Conservation (phyloP, 2,329 filamentous ascomycete genomes). For the Bipolaris gigantea region DNA sequence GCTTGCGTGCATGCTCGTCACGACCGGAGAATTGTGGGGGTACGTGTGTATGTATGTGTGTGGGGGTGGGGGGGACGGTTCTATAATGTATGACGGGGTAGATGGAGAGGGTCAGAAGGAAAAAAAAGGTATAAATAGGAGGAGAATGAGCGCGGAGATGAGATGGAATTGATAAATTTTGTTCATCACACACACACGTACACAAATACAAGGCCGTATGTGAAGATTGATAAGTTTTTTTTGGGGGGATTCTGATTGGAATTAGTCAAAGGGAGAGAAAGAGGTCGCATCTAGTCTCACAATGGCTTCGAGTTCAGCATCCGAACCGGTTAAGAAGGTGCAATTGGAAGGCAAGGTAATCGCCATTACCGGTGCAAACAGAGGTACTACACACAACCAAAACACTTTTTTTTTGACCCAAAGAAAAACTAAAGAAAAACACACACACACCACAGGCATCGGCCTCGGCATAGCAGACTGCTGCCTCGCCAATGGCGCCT, state of each 20-base stretch:
- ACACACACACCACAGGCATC: slow-evolving; percentile 33
- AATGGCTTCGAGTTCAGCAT: slow-evolving; percentile 20
- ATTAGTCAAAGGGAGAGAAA: not conserved
- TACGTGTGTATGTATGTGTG: not conserved
- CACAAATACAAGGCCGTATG: no score
- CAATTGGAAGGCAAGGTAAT: slow-evolving; percentile 34
- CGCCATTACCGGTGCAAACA: slow-evolving; percentile 36
- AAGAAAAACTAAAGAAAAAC: no score
- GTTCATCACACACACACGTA: no score
- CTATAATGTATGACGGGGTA: no score
- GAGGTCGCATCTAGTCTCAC: not conserved
- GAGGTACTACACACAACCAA: no score
- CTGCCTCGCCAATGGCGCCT: slow-evolving; percentile 51
- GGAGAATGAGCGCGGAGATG: no score
- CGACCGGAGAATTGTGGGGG: slow-evolving; percentile 13
- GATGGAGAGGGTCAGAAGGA: no score
- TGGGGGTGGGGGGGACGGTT: slow-evolving; percentile 7
- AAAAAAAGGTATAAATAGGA: no score
- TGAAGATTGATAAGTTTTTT: no score
- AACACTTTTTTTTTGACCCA: no score
- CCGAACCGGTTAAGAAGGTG: slow-evolving; percentile 29
- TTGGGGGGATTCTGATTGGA: no score
- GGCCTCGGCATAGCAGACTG: slow-evolving; percentile 53
- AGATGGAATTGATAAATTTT: no score
- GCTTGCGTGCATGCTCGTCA: slow-evolving; percentile 21